A percentile compares a stretch with the other conserved stretches of the same genome.
Evolutionary conservation across 805 yeast genomes (phyloP).

Genomic region (Suhomyces vadensis): DNA sequence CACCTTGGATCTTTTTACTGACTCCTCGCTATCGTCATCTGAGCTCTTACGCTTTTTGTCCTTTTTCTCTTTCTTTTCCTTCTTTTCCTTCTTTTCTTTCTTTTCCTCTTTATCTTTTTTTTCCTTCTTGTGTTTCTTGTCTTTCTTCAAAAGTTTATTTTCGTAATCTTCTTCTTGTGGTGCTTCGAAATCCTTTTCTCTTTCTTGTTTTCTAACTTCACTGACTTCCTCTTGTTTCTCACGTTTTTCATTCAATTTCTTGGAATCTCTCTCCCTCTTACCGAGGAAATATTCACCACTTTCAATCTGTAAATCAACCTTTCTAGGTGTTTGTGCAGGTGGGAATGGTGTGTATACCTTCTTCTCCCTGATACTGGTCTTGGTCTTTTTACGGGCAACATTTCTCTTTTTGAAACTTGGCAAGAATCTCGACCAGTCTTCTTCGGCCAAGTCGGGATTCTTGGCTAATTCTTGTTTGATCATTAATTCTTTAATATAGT

Average conservation of each 20-base stretch:
- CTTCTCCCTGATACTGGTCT: conserved; percentile 60
- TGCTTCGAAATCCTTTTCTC: conserved; percentile 78
- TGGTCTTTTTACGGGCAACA: conserved; percentile 89
- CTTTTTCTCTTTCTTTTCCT: conserved; percentile 26
- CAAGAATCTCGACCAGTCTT: conserved; percentile 94
- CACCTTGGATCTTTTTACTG: conserved; percentile 6
- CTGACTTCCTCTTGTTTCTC: conserved; percentile 74
- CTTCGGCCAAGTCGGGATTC: conserved; percentile 92
- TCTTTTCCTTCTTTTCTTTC: conserved; percentile 29
- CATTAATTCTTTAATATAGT: conserved; percentile 96
- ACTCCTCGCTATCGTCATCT: conserved; percentile 8
- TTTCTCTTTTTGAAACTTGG: conserved; percentile 97
- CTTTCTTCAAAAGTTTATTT: conserved; percentile 32
- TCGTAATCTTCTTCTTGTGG: conserved; percentile 73
- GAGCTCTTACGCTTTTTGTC: conserved; percentile 18
- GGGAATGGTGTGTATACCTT: conserved; percentile 98
- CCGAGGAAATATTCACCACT: conserved; percentile 97
- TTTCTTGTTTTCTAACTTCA: conserved; percentile 63
- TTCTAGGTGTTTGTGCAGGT: conserved; percentile 94
- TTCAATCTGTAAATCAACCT: conserved; percentile 95
- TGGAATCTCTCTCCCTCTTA: conserved; percentile 74
- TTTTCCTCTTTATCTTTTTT: conserved; percentile 27
- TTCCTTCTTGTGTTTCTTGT: conserved; percentile 30
- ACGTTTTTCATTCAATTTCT: conserved; percentile 71
- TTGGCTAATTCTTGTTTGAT: conserved; percentile 92